A percentile compares a stretch with the other conserved stretches of the same genome.
phyloP scores from a whole-genome alignment of 257 asterid species.

The Plantago major region DNA sequence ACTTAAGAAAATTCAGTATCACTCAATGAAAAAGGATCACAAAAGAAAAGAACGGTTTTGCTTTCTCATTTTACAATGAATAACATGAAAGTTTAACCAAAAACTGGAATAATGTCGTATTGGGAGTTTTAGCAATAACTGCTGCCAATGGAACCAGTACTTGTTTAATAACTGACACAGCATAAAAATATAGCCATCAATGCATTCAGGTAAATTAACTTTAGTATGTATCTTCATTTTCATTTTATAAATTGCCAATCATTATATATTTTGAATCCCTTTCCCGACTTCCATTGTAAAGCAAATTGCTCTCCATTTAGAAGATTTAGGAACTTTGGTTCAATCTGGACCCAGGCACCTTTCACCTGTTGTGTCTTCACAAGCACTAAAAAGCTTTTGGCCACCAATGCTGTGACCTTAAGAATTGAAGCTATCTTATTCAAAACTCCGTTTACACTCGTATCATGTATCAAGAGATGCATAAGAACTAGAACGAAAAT shows the following conservation, averaged over 20 bases:
- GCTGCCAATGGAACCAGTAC: not conserved
- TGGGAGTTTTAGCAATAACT: not conserved
- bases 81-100: not conserved
- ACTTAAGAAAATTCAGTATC: not conserved
- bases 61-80: not conserved
- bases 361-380: no score
- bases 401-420: no score
- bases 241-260: no score
- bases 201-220: not conserved
- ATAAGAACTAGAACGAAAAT: slow-evolving; percentile 10
- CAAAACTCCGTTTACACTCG: not conserved
- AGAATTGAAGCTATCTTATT: not conserved
- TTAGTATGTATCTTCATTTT: no score
- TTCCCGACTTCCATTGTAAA: no score
- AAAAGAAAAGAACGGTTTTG: not conserved
- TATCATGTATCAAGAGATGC: not conserved
- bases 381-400: no score
- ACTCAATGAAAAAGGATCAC: not conserved
- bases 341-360: no score
- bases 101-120: not conserved
- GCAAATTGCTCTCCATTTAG: no score
- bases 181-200: slow-evolving; percentile 10
- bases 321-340: no score
- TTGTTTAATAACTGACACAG: slow-evolving; percentile 11
- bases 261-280: no score